Percentiles rank a stretch among this genome's conserved stretches.
Conservation (phyloP, 2,329 filamentous ascomycete species). For the Myriosclerotinia duriaeana region DNA sequence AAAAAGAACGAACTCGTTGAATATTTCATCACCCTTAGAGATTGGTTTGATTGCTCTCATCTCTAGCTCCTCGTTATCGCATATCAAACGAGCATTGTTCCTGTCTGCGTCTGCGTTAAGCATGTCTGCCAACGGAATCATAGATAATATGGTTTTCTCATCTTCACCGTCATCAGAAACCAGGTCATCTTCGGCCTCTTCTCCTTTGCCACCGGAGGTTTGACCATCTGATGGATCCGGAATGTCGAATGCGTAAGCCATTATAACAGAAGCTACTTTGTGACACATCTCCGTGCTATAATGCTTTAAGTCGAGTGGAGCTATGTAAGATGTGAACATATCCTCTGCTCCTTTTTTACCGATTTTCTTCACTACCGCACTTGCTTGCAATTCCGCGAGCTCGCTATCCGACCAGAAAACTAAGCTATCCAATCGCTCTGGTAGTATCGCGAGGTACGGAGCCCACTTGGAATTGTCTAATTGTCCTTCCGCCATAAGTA, state of each 20-base stretch:
- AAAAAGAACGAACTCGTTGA: slow-evolving; percentile 53
- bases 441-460: slow-evolving; percentile 62
- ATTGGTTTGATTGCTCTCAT: slow-evolving; percentile 64
- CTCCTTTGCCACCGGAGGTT: slow-evolving; percentile 48
- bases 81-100: slow-evolving; percentile 56
- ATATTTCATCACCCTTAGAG: slow-evolving; percentile 58
- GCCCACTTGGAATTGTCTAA: slow-evolving; percentile 42
- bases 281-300: slow-evolving; percentile 53
- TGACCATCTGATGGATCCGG: slow-evolving; percentile 34
- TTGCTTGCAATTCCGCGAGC: slow-evolving; percentile 61
- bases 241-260: slow-evolving; percentile 73
- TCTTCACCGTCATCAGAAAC: slow-evolving; percentile 49
- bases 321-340: slow-evolving; percentile 53
- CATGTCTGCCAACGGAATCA: slow-evolving; percentile 71
- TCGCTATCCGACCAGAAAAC: slow-evolving; percentile 68
- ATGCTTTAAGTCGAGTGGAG: slow-evolving; percentile 51
- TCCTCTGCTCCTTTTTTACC: slow-evolving; percentile 59
- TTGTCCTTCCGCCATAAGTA: slow-evolving; percentile 34
- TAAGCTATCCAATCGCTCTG: slow-evolving; percentile 60
- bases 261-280: slow-evolving; percentile 65
- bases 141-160: slow-evolving; percentile 53
- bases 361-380: slow-evolving; percentile 63
- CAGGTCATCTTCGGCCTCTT: slow-evolving; percentile 50
- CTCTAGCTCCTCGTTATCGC: slow-evolving; percentile 47
- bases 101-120: slow-evolving; percentile 67